Percentiles rank a stretch among this genome's conserved stretches.
Evolutionary conservation across 805 yeast species (phyloP).

Genomic region (Wickerhamiella nectarea): DNA sequence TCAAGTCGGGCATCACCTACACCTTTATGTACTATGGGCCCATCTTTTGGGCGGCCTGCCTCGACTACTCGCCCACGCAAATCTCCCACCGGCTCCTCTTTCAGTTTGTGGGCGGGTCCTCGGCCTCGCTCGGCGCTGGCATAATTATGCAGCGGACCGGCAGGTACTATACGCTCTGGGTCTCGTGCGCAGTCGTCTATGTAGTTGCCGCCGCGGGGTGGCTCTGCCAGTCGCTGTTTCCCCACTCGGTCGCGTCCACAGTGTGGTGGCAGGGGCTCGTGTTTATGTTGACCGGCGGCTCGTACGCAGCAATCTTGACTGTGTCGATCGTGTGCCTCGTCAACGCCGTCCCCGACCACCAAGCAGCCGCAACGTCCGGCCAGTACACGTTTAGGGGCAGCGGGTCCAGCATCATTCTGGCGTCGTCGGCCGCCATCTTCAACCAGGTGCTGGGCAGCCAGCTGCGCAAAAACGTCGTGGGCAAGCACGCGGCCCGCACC

Average conservation of each 20-base stretch:
- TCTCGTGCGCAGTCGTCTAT: conserved; percentile 32
- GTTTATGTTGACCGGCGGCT: conserved; percentile 42
- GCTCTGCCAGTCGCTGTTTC: conserved; percentile 20
- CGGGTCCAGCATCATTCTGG: conserved; percentile 71
- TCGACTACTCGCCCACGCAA: conserved; percentile 58
- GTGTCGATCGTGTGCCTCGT: conserved; percentile 61
- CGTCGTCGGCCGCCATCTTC: conserved; percentile 54
- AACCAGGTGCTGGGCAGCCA: conserved; percentile 32
- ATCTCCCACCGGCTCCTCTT: conserved; percentile 38
- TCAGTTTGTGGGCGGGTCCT: conserved; percentile 54
- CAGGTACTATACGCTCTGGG: conserved; percentile 38
- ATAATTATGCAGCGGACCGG: conserved; percentile 55
- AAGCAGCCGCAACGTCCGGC: conserved; percentile 82
- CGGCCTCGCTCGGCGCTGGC: conserved; percentile 57
- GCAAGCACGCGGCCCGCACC: conserved; percentile 33
- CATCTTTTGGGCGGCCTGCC: conserved; percentile 58
- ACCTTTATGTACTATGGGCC: conserved; percentile 59
- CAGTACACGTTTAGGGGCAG: conserved; percentile 80
- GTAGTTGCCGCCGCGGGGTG: conserved; percentile 35
- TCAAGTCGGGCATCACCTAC: conserved; percentile 53
- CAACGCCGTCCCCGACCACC: conserved; percentile 46
- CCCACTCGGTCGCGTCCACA: conserved; percentile 45
- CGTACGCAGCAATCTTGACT: conserved; percentile 54
- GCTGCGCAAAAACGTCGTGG: conserved; percentile 23
- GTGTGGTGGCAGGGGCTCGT: conserved; percentile 32